phyloP scores from a whole-genome alignment of 345 rosid genomes.

The Arabidopsis arenosa region DNA sequence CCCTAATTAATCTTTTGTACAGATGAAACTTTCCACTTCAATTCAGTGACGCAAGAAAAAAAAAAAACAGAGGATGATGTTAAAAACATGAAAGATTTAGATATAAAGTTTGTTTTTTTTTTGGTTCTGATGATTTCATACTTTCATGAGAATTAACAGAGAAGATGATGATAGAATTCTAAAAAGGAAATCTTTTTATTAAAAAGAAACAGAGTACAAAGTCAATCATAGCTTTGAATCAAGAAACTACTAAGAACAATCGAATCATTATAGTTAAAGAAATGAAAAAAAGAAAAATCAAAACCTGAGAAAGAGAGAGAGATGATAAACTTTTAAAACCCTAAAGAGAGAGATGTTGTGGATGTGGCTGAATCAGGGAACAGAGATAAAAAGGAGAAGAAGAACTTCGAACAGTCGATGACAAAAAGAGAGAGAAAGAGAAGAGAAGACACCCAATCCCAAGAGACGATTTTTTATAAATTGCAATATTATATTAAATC shows the following conservation, averaged over 20 bases:
- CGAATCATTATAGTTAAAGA: neutral
- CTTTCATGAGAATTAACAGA: slow-evolving; percentile 9
- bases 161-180: slow-evolving; percentile 17
- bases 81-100: slow-evolving; percentile 26
- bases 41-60: slow-evolving; percentile 30
- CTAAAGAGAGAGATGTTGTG: slow-evolving; percentile 41
- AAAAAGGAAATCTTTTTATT: slow-evolving; percentile 24
- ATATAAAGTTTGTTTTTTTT: slow-evolving; percentile 5
- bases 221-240: slow-evolving; percentile 48
- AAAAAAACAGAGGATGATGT: slow-evolving; percentile 16
- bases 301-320: slow-evolving; percentile 30
- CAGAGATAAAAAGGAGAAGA: slow-evolving; percentile 44
- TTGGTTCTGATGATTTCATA: slow-evolving; percentile 18
- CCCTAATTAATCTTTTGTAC: slow-evolving; percentile 20
- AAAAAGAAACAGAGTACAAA: slow-evolving; percentile 42
- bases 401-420: slow-evolving; percentile 46
- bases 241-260: slow-evolving; percentile 31
- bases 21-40: slow-evolving; percentile 23
- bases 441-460: slow-evolving; percentile 53
- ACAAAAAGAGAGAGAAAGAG: slow-evolving; percentile 47
- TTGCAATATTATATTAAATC: slow-evolving; percentile 20
- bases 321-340: slow-evolving; percentile 46
- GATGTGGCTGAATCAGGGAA: slow-evolving; percentile 56
- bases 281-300: neutral
- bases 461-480: slow-evolving; percentile 53